Evolutionary conservation across 2,329 filamentous ascomycete genomes (phyloP), one percentile per base, ranked within the genome.

Genomic region (Xylaria sp.): DNA sequence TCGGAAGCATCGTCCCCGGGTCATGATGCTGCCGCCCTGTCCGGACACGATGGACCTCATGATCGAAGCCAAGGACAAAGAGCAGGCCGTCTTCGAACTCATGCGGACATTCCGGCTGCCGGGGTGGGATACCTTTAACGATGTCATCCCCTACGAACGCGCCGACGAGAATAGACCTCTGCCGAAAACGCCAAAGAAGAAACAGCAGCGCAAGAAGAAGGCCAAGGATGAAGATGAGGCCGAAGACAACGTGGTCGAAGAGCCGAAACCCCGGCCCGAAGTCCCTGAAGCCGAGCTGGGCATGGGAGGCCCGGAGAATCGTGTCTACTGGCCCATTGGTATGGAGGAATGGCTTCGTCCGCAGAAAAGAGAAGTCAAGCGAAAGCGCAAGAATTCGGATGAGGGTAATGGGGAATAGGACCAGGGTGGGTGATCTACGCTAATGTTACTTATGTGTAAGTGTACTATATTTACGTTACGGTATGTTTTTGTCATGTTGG

Each of bases 11-110:
- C 93, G 90, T 42, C 86, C 93, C 0, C 88, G 95, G 9, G 93
- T 97, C 1, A 86, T 86, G 72, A 92, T 90, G 0, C 80, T 98
- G 0, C 95, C 95, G 0, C 94, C 95, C 0, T 97, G 95, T 75
- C 85, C 90, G 4, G 83, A 88, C 0, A 90, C 92, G 38, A 96
- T 97, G 91, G 95, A 97, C 77, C 84, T 98, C n/a, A 98, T 98
- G 95, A 97, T 98, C 68, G 95, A 98, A 81, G 95, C 95, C 57
- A 98, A 98, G 79, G 95, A 97, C 77, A 98, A 98, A 80, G 95
- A 98, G 78, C 95, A 98, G 79, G 94, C 95, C 0, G 93, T 97
- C 0, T 97, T 98, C 75, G 93, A 97, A 72, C 85, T 98, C 20
- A 97, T 97, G 94, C 87, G 92, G 26, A 94, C 86, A 0, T 97